Evolutionary conservation across 2,329 filamentous ascomycete species (phyloP), one percentile per base, ranked within the genome.

Genomic region (Nigrospora sphaerica): DNA sequence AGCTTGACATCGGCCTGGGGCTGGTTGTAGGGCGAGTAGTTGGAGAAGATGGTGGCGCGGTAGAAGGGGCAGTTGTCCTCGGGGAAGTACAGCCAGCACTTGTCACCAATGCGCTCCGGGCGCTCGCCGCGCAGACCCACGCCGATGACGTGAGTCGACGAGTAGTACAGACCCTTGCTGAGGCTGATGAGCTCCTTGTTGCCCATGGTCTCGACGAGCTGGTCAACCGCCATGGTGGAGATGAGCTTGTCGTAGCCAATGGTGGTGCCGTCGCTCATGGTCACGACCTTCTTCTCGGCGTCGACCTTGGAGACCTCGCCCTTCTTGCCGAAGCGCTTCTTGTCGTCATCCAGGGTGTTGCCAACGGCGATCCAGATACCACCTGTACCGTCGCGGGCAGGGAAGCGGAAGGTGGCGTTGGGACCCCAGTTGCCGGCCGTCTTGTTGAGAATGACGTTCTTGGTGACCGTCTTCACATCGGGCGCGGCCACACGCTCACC

Each of bases 31-130:
- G 92, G 93, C 18, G 93, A 97, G 80, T 98, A 98, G 81, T 98
- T 98, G 71, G 92, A 97, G 82, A 98, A 98, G 74, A 98, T 97
- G 64, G 93, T 98, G 63, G 93, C 93, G 59, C 93, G 88, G 80
- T 98, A 98, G 80, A 98, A 98, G 66, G 90, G 90, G 77, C 90
- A 96, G 80, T 98, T 86, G 69, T 95, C 86, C 71, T 98, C 93
- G 52, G 93, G 93, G 83, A 97, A 98, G 81, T 98, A 98, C 56
- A 98, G 78, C 91, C 93, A 98, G 83, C 93, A 98, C 81, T 97
- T 98, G 77, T 98, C 93, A 55, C 93, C 93, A 58, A 98, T 98
- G 64, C 89, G 86, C 69, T 95, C 90, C 35, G 93, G 93, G 57
- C 93, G 88, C 61, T 78, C 80, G 55, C 93, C 93, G 64, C 93